A percentile compares a stretch with the other conserved stretches of the same genome.
These are phyloP conservation scores for Capsicum pubescens DNA, from an alignment of 257 asterid species.

Conservation along the genomic window DNA sequence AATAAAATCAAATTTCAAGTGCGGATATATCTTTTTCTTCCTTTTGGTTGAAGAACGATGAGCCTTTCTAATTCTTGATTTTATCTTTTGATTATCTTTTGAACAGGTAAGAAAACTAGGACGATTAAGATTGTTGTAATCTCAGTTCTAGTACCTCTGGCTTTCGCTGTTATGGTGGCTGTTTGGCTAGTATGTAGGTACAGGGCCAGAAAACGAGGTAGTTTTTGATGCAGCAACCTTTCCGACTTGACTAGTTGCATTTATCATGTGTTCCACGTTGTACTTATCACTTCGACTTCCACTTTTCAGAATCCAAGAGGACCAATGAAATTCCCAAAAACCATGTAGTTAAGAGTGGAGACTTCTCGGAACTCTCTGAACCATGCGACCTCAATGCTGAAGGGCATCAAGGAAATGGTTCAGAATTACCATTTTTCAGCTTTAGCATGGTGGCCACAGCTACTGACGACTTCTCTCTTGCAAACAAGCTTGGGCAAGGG, in stretches of 20 bases:
- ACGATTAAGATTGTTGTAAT: conserved; percentile 39
- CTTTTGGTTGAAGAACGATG: background rate
- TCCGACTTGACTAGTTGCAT: background rate
- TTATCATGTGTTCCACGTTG: background rate
- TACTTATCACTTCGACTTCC: background rate
- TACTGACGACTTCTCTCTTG: conserved; percentile 60
- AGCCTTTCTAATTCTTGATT: conserved; percentile 3
- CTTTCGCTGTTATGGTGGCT: conserved; percentile 42
- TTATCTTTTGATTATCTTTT: background rate
- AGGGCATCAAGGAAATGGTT: conserved; percentile 58
- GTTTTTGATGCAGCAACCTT: conserved; percentile 17
- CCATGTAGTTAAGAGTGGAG: conserved; percentile 46
- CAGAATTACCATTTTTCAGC: conserved; percentile 61
- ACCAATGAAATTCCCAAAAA: conserved; percentile 38
- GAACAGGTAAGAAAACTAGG: conserved; percentile 43
- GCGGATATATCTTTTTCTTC: background rate
- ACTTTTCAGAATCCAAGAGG: conserved; percentile 39
- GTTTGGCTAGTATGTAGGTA: conserved; percentile 51
- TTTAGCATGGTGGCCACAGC: conserved; percentile 63
- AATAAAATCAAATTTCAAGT: background rate
- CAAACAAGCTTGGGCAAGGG: conserved; percentile 85
- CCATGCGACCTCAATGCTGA: conserved; percentile 48
- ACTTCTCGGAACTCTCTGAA: conserved; percentile 52
- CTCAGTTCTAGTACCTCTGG: conserved; percentile 39
- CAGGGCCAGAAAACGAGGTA: conserved; percentile 48